Conservation (phyloP, 2,329 filamentous ascomycete species). For the Fusarium transvaalense region DNA sequence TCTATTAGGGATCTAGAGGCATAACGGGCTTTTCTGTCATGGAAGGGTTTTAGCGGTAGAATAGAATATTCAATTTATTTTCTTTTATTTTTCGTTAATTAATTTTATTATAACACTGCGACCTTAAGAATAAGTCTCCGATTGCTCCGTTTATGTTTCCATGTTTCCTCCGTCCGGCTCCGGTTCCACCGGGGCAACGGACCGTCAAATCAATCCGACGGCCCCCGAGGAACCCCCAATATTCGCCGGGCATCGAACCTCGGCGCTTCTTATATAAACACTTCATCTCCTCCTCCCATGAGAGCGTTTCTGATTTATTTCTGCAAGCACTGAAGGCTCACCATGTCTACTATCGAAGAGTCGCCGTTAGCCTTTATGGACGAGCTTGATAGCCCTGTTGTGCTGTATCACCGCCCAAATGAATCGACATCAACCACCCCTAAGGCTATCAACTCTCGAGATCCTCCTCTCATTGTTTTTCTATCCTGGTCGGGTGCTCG, state of each 20-base stretch:
- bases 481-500: constrained; percentile 65
- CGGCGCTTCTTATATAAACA: background rate
- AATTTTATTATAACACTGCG: background rate
- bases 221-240: constrained; percentile 7
- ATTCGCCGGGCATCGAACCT: background rate
- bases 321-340: background rate
- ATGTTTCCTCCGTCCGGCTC: constrained; percentile 28
- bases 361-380: constrained; percentile 54
- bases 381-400: constrained; percentile 52
- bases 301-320: background rate
- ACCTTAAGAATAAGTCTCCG: constrained; percentile 14
- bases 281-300: background rate
- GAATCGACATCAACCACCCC: background rate
- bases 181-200: constrained; percentile 34
- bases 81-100: background rate
- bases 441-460: background rate
- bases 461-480: constrained; percentile 62
- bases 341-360: constrained; percentile 48
- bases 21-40: background rate
- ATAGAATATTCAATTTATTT: background rate
- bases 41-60: background rate
- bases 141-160: background rate
- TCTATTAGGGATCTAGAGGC: constrained; percentile 1
- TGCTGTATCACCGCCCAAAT: constrained; percentile 51
- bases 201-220: constrained; percentile 27